These are phyloP conservation scores for Rostrohypoxylon terebratum DNA, from an alignment of 495 filamentous ascomycete species.

Conservation along the genomic window DNA sequence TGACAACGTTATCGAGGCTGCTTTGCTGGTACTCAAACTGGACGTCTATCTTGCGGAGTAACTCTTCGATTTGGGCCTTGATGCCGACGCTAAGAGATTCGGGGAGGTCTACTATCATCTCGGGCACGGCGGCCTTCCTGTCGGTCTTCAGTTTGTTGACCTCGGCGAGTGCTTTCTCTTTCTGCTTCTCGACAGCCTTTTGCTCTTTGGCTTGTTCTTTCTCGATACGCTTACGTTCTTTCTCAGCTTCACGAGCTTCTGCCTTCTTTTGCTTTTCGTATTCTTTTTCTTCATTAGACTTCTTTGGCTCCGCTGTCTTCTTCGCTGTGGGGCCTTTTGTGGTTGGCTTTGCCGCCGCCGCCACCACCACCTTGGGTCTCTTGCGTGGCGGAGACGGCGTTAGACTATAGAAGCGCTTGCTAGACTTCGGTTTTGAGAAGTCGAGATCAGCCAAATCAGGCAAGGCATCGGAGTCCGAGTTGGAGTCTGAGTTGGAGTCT, in stretches of 20 bases:
- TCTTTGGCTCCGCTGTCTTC: slow-evolving; percentile 42
- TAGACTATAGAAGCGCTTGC: slow-evolving; percentile 19
- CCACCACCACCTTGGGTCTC: slow-evolving; percentile 10
- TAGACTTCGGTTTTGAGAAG: slow-evolving; percentile 39
- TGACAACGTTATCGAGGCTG: slow-evolving; percentile 69
- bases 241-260: slow-evolving; percentile 65
- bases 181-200: slow-evolving; percentile 72
- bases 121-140: slow-evolving; percentile 78
- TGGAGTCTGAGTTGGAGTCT: slow-evolving; percentile 22
- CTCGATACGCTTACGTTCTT: slow-evolving; percentile 62
- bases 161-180: slow-evolving; percentile 74
- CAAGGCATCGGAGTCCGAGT: slow-evolving; percentile 53
- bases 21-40: slow-evolving; percentile 60
- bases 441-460: slow-evolving; percentile 54
- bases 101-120: slow-evolving; percentile 88
- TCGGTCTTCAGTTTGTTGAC: slow-evolving; percentile 81
- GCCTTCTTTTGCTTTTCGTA: slow-evolving; percentile 53
- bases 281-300: slow-evolving; percentile 52
- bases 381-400: slow-evolving; percentile 36
- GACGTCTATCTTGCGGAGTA: slow-evolving; percentile 57
- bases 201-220: slow-evolving; percentile 68
- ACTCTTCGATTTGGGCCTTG: slow-evolving; percentile 68
- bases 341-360: neutral
- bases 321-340: slow-evolving; percentile 9
- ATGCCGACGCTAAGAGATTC: slow-evolving; percentile 65